Base-by-base conservation (phyloP, 805 yeast genomes). In the Sugiyamaella qingdaonensis region DNA sequence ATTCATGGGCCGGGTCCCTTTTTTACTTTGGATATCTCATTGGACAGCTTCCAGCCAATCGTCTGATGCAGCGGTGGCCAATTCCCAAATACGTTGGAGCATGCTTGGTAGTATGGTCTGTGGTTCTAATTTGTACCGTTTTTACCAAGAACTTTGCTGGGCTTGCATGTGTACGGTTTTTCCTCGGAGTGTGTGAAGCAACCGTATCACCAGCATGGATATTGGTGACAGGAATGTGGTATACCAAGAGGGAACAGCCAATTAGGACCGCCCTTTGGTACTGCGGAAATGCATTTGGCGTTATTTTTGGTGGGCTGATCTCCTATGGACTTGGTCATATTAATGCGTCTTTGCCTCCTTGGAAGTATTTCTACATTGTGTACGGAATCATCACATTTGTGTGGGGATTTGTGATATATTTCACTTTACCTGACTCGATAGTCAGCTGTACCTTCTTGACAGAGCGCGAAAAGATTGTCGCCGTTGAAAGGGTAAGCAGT, bases 181-280 rank as follows among this genome's bases (percentile, higher is more conserved):
- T 58, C 8, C 53, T 51, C 5, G 61, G 61, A 11, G 54, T 54
- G 10, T 54, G 46, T n/a, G 61, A 58, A 41, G 55, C 39, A 4
- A 34, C 39, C 8, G 39, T 34, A 3, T 34, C 39, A 4, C 82
- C 83, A 1, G 82, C 84, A 0, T 73, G 80, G 47, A 74, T 81
- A 51, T 69, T 81, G 27, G 73, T 83, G 42, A 78, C 83, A 36
- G 78, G 85, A 27, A 81, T 81, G 85, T 84, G 81, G 68, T 84
- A 81, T 68, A 76, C 77, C 8, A 57, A 65, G 13, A 52, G 53
- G 7, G 68, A 67, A 51, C 80, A 81, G 48, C 84, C 85, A 11
- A 54, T 80, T 3, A 80, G 82, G 60, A 52, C 60, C 14, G 59
- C 57, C 43, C 61, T 34, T 4, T 34, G 39, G 39, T 34, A 34